Evolutionary conservation across 2,329 filamentous ascomycete genomes (phyloP).

Genomic region (Botrytis squamosa): DNA sequence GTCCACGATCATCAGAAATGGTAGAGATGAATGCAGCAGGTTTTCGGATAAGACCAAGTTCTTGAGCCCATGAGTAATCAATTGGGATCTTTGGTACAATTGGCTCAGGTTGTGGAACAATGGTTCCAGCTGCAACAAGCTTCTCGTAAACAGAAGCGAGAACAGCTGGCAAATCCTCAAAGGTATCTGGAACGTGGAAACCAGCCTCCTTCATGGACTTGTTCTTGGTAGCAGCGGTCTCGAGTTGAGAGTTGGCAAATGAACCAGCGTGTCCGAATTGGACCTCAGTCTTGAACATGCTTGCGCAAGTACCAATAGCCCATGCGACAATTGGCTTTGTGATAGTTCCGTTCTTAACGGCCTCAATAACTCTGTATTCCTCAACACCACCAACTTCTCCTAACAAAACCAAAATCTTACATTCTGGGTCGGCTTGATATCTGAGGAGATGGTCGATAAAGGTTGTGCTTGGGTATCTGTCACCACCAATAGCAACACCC

Average conservation of each 20-base stretch:
- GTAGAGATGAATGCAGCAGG: conserved; percentile 99
- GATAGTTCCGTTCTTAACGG: conserved; percentile 89
- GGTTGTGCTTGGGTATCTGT: conserved; percentile 96
- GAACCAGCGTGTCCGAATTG: conserved; percentile 99
- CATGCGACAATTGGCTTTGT: conserved; percentile 99
- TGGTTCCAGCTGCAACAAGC: conserved; percentile 79
- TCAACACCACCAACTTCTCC: conserved; percentile 99
- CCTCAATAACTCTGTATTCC: conserved; percentile 99
- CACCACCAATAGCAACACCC: conserved; percentile 98
- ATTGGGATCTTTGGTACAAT: conserved; percentile 98
- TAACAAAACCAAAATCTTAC: conserved; percentile 94
- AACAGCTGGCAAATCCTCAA: conserved; percentile 83
- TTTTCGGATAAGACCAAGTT: conserved; percentile 99
- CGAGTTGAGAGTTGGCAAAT: conserved; percentile 98
- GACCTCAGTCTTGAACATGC: conserved; percentile 99
- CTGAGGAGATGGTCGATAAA: conserved; percentile 98
- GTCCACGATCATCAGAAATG: conserved; percentile 98
- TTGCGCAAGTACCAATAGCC: conserved; percentile 98
- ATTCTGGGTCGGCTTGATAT: conserved; percentile 94
- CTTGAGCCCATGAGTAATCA: conserved; percentile 99
- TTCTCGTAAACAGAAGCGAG: conserved; percentile 84
- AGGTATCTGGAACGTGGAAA: conserved; percentile 91
- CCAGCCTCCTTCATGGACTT: conserved; percentile 93
- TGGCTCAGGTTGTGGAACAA: conserved; percentile 84
- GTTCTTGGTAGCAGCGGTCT: conserved; percentile 97